Percentiles rank a stretch among this genome's conserved stretches.
Evolutionary conservation across 352 stramenopile genomes (phyloP).

Genomic region (Phytophthora podocarpi): DNA sequence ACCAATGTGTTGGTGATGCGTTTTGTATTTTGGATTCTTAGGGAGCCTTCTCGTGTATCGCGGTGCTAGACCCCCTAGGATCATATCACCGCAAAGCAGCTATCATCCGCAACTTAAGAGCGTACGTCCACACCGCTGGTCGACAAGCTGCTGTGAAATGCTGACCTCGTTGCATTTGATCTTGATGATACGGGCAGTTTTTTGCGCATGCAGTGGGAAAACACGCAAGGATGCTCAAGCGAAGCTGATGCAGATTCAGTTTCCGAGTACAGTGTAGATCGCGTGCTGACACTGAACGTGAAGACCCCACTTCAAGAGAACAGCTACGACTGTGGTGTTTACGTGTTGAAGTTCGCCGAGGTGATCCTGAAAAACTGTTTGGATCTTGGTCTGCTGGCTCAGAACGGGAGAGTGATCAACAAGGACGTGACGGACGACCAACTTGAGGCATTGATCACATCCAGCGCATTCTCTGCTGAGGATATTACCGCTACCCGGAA

Average conservation of each 20-base stretch:
- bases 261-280: conserved; percentile 43
- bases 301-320: conserved; percentile 64
- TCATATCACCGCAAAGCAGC: conserved; percentile 64
- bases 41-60: conserved; percentile 61
- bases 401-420: conserved; percentile 36
- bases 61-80: conserved; percentile 72
- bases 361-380: conserved; percentile 58
- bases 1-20: background rate
- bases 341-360: conserved; percentile 66
- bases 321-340: conserved; percentile 71
- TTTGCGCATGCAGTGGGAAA: conserved; percentile 61
- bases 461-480: conserved; percentile 44
- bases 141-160: background rate
- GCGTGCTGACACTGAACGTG: conserved; percentile 41
- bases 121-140: conserved; percentile 35
- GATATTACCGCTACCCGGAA: conserved; percentile 41
- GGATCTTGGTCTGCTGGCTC: conserved; percentile 19
- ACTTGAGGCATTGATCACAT: conserved; percentile 46
- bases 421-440: conserved; percentile 49
- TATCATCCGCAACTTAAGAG: conserved; percentile 63
- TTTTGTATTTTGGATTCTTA: conserved; percentile 7
- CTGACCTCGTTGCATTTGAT: background rate
- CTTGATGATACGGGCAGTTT: conserved; percentile 34
- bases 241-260: conserved; percentile 1
- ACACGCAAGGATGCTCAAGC: conserved; percentile 15